phyloP scores from a whole-genome alignment of 169 alveolate species.

The Cryptosporidium canis region DNA sequence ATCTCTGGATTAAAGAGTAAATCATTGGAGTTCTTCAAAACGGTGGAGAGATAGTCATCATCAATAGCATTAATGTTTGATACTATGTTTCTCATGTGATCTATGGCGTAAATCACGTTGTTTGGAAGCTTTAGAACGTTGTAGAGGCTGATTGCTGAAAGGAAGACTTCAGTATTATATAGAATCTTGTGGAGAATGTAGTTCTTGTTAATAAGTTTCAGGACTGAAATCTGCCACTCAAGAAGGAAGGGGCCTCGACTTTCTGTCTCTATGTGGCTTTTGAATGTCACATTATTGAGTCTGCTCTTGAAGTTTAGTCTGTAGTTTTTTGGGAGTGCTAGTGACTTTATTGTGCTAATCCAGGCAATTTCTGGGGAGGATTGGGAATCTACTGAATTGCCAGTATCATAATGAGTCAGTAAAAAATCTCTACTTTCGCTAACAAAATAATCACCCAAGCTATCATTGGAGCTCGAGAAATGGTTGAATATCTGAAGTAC shows the following conservation, averaged over 20 bases:
- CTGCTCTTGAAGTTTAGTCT: constrained; percentile 28
- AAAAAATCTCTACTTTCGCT: background rate
- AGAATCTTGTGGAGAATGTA: background rate
- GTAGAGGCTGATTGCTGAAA: background rate
- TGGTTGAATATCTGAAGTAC: background rate
- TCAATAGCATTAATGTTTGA: background rate
- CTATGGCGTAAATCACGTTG: background rate
- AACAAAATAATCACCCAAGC: background rate
- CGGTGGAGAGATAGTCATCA: background rate
- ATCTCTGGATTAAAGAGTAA: constrained; percentile 30
- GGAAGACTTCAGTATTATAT: background rate
- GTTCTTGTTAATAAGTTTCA: constrained; percentile 14
- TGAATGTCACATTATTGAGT: background rate
- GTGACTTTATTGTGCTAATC: background rate
- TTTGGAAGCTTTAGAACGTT: constrained; percentile 16
- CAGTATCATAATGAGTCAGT: background rate
- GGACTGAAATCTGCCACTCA: constrained; percentile 40
- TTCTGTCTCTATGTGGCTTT: background rate
- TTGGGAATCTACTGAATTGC: background rate
- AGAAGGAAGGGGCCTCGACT: background rate
- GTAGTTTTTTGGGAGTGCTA: background rate
- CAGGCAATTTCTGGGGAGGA: background rate
- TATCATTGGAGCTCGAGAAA: background rate
- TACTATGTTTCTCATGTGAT: background rate
- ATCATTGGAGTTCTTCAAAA: constrained; percentile 12